A percentile compares a stretch with the other conserved stretches of the same genome.
Evolutionary conservation across 148 eudicot species (phyloP).

Genomic region (Vaccinium macrocarpon): DNA sequence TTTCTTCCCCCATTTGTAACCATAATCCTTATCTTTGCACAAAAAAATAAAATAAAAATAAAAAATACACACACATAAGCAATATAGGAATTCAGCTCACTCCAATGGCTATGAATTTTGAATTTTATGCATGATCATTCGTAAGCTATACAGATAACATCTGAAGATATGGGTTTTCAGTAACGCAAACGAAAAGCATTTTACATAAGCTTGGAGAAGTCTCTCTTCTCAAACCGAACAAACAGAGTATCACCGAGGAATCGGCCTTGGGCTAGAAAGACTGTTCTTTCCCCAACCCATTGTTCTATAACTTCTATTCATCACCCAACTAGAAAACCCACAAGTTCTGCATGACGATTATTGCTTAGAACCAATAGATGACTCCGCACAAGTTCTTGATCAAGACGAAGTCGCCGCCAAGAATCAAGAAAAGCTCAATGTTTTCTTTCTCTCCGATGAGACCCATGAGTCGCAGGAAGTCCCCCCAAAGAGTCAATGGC

Average conservation of each 20-base stretch:
- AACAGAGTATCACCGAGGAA: conserved; percentile 87
- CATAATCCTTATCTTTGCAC: too few species aligned
- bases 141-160: too few species aligned
- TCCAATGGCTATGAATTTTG: too few species aligned
- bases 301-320: conserved; percentile 69
- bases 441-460: conserved; percentile 44
- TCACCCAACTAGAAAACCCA: conserved; percentile 58
- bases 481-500: conserved; percentile 30
- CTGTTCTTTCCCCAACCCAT: conserved; percentile 84
- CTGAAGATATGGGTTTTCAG: too few species aligned
- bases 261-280: conserved; percentile 83
- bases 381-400: conserved; percentile 80
- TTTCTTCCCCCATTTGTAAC: too few species aligned
- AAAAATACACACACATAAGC: too few species aligned
- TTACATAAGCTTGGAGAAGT: too few species aligned
- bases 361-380: conserved; percentile 40
- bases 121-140: too few species aligned
- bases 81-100: too few species aligned
- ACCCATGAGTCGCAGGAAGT: conserved; percentile 17
- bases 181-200: too few species aligned
- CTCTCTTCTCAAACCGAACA: too few species aligned
- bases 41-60: too few species aligned
- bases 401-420: conserved; percentile 36
- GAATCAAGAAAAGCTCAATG: conserved; percentile 41
- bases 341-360: conserved; percentile 54